Evolutionary conservation across 139 green algal species (phyloP).

Genomic region (Picochlorum sp.): DNA sequence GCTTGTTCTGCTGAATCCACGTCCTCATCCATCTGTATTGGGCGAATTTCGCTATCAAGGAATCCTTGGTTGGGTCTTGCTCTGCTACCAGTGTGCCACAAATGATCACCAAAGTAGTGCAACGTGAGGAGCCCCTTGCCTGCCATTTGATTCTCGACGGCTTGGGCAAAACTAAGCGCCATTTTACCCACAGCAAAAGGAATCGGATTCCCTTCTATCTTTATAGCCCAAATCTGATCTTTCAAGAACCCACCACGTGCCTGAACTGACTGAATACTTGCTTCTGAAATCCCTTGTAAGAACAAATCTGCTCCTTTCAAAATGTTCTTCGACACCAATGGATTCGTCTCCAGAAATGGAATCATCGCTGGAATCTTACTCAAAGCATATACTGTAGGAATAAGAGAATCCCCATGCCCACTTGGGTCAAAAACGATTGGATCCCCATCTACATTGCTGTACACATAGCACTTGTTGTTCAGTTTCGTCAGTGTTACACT

Average conservation of each 20-base stretch:
- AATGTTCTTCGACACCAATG: slow-evolving; percentile 10
- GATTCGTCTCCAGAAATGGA: slow-evolving; percentile 14
- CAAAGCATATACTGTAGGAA: slow-evolving; percentile 33
- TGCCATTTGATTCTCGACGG: slow-evolving; percentile 18
- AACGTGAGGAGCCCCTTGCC: slow-evolving; percentile 19
- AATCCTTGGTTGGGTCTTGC: slow-evolving; percentile 25
- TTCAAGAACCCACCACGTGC: slow-evolving; percentile 21
- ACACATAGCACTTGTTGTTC: slow-evolving; percentile 18
- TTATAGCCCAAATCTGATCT: slow-evolving; percentile 15
- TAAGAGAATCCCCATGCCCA: slow-evolving; percentile 14
- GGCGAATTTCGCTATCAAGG: slow-evolving; percentile 1
- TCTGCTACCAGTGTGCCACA: slow-evolving; percentile 27
- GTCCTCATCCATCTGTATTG: not conserved
- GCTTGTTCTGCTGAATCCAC: too few relatives aligned
- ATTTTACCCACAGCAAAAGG: slow-evolving; percentile 30
- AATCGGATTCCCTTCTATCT: slow-evolving; percentile 22
- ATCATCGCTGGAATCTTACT: slow-evolving; percentile 15
- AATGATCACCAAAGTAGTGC: slow-evolving; percentile 22
- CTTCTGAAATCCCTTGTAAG: slow-evolving; percentile 19
- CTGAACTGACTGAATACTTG: not conserved
- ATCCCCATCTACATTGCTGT: slow-evolving; percentile 14
- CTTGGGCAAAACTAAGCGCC: slow-evolving; percentile 19
- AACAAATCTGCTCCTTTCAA: slow-evolving; percentile 30
- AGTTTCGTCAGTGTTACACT: slow-evolving; percentile 16
- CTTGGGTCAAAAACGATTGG: slow-evolving; percentile 34